Percentiles rank a stretch among this genome's conserved stretches.
Evolutionary conservation across 2,329 filamentous ascomycete genomes (phyloP).

Genomic region (Epicoccum sorghinum): DNA sequence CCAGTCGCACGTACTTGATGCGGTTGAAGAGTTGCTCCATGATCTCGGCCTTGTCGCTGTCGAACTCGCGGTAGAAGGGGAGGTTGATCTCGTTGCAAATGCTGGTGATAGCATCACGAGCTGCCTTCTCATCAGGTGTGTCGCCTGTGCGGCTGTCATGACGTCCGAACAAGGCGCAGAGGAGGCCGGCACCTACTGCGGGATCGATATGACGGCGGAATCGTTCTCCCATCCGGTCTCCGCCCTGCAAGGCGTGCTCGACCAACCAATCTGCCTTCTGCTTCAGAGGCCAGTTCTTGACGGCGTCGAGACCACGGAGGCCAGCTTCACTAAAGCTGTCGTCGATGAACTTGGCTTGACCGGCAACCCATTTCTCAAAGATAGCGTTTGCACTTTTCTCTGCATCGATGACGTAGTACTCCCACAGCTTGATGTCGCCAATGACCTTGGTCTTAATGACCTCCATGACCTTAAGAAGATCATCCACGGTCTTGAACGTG

Average conservation of each 20-base stretch:
- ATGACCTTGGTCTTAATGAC: constrained; percentile 83
- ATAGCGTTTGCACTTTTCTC: constrained; percentile 72
- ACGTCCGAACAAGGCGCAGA: constrained; percentile 71
- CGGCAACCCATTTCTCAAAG: constrained; percentile 72
- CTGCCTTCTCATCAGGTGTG: constrained; percentile 59
- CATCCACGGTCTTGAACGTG: constrained; percentile 70
- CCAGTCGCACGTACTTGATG: constrained; percentile 92
- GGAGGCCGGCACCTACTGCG: constrained; percentile 69
- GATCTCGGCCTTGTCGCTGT: constrained; percentile 80
- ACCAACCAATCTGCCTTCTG: constrained; percentile 69
- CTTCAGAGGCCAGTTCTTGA: constrained; percentile 62
- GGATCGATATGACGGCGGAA: constrained; percentile 76
- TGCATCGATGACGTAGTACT: constrained; percentile 87
- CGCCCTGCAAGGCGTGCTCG: constrained; percentile 71
- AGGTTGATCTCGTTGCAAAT: constrained; percentile 86
- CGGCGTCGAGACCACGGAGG: constrained; percentile 58
- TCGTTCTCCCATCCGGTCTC: constrained; percentile 78
- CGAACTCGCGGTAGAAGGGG: constrained; percentile 89
- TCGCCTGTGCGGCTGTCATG: constrained; percentile 61
- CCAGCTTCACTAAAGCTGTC: constrained; percentile 57
- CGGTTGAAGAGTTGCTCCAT: constrained; percentile 92
- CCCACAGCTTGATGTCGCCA: constrained; percentile 80
- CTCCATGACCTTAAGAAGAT: constrained; percentile 82
- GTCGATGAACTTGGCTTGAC: constrained; percentile 62
- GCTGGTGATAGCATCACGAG: constrained; percentile 60